Evolutionary conservation across 441 rosid genomes (phyloP), one percentile per base, ranked within the genome.

Genomic region (Brassica hybrid): DNA sequence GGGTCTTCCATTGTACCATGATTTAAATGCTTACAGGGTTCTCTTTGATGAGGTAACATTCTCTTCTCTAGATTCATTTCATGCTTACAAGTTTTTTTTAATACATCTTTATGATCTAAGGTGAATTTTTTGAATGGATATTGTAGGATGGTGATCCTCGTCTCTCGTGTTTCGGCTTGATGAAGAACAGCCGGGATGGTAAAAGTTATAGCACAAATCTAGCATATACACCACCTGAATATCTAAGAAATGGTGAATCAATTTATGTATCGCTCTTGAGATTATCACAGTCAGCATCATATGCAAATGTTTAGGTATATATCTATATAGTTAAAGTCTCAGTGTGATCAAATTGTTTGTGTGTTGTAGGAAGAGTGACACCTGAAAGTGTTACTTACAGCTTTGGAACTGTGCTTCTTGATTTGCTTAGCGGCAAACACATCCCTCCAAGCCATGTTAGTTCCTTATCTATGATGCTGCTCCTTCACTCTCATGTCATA

Each of bases 201-300:
- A 91, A 93, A 88, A 93, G 98, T 83, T 94, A 93, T 81, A 94
- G 98, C 81, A 93, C 99, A 59, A 93, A 93, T 90, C 87, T 93
- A 84, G 99, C 98, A 0, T 94, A 94, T 81, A 90, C 98, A 48
- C 99, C 99, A 48, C 99, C 98, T 0, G 99, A 94, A 81, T 94
- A 94, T 84, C 81, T 94, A 73, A 83, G 87, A 87, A 91, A 91
- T 79, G 98, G 98, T 91, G 61, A 87, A 71, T 38, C 71, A 64
- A 52, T 72, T 80, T 75, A 23, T 70, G 32, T 5, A 10, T 23
- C 21, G 13, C 58, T 50, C 13, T 59, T 66, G 17, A 17, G 27
- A 36, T 34, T 34, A 16, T 34, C 19, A 34, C 56, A 36, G 27
- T 65, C 21, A 25, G 21, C 59, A 23, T 41, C n/a, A 50, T 16